A percentile compares a stretch with the other conserved stretches of the same genome.
Conservation (phyloP, 768 basidiomycete genomes). For the Phylloporus scabripes region DNA sequence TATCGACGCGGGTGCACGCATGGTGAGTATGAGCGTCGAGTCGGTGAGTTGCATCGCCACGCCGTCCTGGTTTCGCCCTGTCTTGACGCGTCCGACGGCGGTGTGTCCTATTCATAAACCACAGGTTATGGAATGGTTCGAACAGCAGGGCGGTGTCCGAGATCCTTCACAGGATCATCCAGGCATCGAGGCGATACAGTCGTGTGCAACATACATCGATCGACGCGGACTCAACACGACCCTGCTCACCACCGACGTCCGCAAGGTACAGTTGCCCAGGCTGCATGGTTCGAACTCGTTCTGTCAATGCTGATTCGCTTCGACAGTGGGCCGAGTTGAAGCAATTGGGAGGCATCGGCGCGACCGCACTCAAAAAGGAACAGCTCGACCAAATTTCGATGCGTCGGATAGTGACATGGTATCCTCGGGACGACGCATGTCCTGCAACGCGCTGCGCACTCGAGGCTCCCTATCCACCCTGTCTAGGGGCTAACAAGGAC, state of each 20-base stretch:
- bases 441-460: constrained; percentile 32
- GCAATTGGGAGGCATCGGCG: constrained; percentile 38
- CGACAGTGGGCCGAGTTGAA: constrained; percentile 39
- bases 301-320: constrained; percentile 6
- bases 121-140: constrained; percentile 41
- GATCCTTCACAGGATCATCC: constrained; percentile 28
- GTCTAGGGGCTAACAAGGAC: constrained; percentile 8
- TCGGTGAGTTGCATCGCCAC: constrained; percentile 34
- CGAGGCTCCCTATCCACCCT: constrained; percentile 31
- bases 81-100: constrained; percentile 1
- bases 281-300: neutral
- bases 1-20: constrained; percentile 43
- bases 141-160: constrained; percentile 23
- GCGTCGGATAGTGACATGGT: constrained; percentile 30
- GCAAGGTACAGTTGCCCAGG: constrained; percentile 28
- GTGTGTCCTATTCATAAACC: neutral
- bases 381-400: constrained; percentile 34
- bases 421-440: constrained; percentile 22
- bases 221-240: constrained; percentile 36
- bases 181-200: constrained; percentile 44
- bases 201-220: constrained; percentile 41
- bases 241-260: constrained; percentile 39
- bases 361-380: constrained; percentile 36
- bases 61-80: neutral
- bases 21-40: constrained; percentile 46